Percentiles rank a stretch among this genome's conserved stretches.
Conservation (phyloP, 1,284 basidiomycete genomes). For the Pterulicium gracile region DNA sequence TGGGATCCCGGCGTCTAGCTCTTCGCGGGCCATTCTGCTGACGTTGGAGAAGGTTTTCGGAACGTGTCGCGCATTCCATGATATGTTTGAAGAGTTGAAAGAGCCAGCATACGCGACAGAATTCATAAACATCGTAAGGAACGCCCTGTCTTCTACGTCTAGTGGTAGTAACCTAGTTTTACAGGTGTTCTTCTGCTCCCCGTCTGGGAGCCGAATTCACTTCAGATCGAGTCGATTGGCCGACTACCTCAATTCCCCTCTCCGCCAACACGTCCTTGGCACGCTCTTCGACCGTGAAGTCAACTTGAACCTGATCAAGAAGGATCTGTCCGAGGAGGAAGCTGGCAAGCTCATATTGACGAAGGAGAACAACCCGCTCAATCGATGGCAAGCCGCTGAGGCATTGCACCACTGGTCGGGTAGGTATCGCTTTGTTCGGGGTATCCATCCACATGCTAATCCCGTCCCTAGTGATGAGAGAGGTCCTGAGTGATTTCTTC, state of each 20-base stretch:
- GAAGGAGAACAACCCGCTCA: not conserved
- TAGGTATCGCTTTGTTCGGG: not conserved
- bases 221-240: slow-evolving; percentile 47
- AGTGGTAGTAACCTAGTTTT: not conserved
- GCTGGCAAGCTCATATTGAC: not conserved
- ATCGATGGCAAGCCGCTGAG: not conserved
- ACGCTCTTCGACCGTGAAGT: slow-evolving; percentile 12
- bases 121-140: slow-evolving; percentile 66
- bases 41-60: slow-evolving; percentile 62
- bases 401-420: slow-evolving; percentile 1
- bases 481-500: not conserved
- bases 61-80: slow-evolving; percentile 75
- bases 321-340: not conserved
- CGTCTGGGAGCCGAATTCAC: slow-evolving; percentile 41
- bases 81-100: slow-evolving; percentile 34
- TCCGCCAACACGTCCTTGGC: slow-evolving; percentile 33
- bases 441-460: not conserved
- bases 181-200: slow-evolving; percentile 73
- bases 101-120: slow-evolving; percentile 38
- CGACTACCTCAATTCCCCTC: slow-evolving; percentile 58
- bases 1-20: slow-evolving; percentile 50
- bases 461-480: slow-evolving; percentile 1
- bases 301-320: not conserved
- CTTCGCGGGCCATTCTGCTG: slow-evolving; percentile 54
- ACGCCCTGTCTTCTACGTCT: slow-evolving; percentile 1